Conservation (phyloP, 495 filamentous ascomycete genomes). For the Penicillium bialowiezense region DNA sequence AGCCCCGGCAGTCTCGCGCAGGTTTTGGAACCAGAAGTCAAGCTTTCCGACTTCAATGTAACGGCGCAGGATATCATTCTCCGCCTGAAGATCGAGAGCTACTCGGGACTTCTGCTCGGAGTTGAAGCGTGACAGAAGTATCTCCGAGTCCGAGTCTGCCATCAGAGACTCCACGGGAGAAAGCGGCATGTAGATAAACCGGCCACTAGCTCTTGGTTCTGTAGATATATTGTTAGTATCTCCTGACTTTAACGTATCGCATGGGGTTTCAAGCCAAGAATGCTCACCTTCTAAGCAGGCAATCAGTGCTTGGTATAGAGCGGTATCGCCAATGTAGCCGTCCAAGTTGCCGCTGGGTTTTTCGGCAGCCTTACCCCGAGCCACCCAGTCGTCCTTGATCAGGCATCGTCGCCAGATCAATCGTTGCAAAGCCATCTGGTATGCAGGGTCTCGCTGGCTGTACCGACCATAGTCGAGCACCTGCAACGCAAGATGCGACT, state of each 20-base stretch:
- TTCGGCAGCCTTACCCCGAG: constrained; percentile 36
- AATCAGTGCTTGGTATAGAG: constrained; percentile 31
- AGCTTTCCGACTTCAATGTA: constrained; percentile 58
- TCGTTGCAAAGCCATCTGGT: constrained; percentile 55
- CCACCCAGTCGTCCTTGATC: constrained; percentile 73
- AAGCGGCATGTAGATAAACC: constrained; percentile 38
- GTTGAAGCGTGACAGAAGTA: constrained; percentile 53
- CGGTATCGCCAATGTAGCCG: constrained; percentile 24
- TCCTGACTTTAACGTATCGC: too few species aligned
- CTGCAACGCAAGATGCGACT: constrained; percentile 71
- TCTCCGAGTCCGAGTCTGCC: constrained; percentile 48
- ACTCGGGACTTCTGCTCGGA: constrained; percentile 49
- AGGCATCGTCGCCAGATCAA: constrained; percentile 84
- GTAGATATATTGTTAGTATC: neutral
- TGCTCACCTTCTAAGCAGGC: constrained; percentile 35
- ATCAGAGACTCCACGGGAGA: constrained; percentile 48
- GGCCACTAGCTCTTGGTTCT: constrained; percentile 16
- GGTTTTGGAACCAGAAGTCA: constrained; percentile 58
- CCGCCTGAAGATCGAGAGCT: constrained; percentile 49
- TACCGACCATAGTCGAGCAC: constrained; percentile 58
- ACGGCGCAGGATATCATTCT: constrained; percentile 48
- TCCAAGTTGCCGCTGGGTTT: constrained; percentile 23
- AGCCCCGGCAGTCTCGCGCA: constrained; percentile 29
- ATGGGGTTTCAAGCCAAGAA: neutral
- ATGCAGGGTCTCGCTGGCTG: constrained; percentile 45